A percentile compares a stretch with the other conserved stretches of the same genome.
These are phyloP conservation scores for Drechslera avenae DNA, from an alignment of 2,329 filamentous ascomycete genomes.

Conservation along the genomic window DNA sequence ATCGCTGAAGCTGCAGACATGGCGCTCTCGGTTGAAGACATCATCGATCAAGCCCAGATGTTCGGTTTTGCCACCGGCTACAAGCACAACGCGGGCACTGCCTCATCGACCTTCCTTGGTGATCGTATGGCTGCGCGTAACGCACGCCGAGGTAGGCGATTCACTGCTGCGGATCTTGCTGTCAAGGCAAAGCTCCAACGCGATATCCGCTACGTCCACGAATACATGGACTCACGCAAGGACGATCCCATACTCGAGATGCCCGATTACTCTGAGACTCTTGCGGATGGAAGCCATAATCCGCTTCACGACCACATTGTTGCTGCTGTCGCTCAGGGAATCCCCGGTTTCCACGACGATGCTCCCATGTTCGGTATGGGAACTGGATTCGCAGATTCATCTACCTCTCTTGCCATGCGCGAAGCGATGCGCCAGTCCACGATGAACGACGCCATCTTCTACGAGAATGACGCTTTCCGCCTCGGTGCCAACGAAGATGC, in stretches of 20 bases:
- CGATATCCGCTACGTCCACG: constrained; percentile 11
- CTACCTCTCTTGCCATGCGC: too few species aligned
- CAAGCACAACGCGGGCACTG: constrained; percentile 7
- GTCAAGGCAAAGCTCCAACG: constrained; percentile 9
- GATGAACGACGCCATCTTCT: background rate
- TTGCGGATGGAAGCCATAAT: background rate
- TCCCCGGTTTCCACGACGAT: background rate
- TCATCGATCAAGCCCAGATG: constrained; percentile 35
- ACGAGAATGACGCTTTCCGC: constrained; percentile 19
- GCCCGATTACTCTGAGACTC: background rate
- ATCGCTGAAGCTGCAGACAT: constrained; percentile 26
- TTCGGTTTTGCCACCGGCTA: constrained; percentile 32
- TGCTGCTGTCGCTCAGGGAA: constrained; percentile 1
- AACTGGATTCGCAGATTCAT: too few species aligned
- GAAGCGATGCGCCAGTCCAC: too few species aligned
- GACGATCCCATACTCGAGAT: background rate
- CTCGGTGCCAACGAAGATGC: constrained; percentile 26
- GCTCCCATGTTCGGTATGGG: too few species aligned
- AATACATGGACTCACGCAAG: background rate
- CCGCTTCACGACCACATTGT: constrained; percentile 10
- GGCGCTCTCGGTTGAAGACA: constrained; percentile 43
- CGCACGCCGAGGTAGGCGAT: constrained; percentile 21
- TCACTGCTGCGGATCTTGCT: constrained; percentile 10
- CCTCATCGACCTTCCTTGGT: constrained; percentile 26
- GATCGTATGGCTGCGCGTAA: constrained; percentile 19